Conservation (phyloP, 768 basidiomycete genomes). For the Pleurotus ostreatus region DNA sequence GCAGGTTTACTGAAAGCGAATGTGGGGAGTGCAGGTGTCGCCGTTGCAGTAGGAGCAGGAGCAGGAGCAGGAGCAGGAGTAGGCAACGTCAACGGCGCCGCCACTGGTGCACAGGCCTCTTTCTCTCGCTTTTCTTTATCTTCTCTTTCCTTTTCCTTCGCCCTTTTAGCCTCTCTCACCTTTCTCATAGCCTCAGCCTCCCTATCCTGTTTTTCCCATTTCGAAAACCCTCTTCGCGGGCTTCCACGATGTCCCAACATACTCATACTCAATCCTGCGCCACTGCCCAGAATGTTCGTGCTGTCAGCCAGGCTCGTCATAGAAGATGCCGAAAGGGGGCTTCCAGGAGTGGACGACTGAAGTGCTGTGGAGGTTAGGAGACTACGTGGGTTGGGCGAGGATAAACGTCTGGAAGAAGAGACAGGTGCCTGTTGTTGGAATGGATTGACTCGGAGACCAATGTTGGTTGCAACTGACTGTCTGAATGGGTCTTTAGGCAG, state of each 20-base stretch:
- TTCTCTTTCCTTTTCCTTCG: constrained; percentile 32
- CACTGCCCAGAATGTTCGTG: constrained; percentile 37
- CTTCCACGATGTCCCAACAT: constrained; percentile 1
- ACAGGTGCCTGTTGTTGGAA: constrained; percentile 28
- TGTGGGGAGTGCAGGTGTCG: not conserved
- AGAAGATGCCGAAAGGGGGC: constrained; percentile 5
- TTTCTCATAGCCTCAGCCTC: constrained; percentile 77
- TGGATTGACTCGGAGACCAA: constrained; percentile 46
- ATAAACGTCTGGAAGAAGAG: not conserved
- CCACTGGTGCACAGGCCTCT: constrained; percentile 12
- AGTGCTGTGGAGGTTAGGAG: constrained; percentile 9
- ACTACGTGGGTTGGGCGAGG: not conserved
- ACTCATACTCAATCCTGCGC: not conserved
- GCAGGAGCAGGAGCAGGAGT: constrained; percentile 19
- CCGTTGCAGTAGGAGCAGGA: constrained; percentile 9
- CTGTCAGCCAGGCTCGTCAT: constrained; percentile 41
- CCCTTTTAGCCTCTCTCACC: constrained; percentile 48
- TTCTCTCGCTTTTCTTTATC: constrained; percentile 24
- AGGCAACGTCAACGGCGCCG: constrained; percentile 5
- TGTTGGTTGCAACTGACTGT: constrained; percentile 42
- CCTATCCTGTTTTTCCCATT: constrained; percentile 85
- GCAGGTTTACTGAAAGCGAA: constrained; percentile 3
- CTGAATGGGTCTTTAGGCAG: constrained; percentile 33
- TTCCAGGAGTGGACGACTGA: constrained; percentile 16
- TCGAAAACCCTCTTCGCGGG: constrained; percentile 47